Conservation (phyloP, 805 yeast species). For the Lipomyces japonicus region DNA sequence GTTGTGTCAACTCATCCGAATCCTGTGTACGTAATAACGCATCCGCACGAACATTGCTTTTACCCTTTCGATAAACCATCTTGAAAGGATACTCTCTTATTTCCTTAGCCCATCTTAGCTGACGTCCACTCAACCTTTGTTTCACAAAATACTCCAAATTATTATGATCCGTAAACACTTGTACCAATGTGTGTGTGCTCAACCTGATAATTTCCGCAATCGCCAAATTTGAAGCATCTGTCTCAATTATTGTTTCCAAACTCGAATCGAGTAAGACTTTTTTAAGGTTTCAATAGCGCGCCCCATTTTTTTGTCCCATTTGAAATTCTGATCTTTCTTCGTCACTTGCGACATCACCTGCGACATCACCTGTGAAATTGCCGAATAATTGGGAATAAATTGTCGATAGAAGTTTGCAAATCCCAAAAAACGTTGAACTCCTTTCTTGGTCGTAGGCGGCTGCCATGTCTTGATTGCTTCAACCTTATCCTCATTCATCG, state of each 20-base stretch:
- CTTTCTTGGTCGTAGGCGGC: slow-evolving; percentile 1
- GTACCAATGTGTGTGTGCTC: no score
- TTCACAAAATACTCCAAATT: no score
- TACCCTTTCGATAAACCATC: slow-evolving; percentile 6
- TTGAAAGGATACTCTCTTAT: slow-evolving; percentile 3
- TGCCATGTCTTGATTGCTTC: slow-evolving; percentile 15
- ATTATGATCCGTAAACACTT: no score
- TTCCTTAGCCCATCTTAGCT: slow-evolving; percentile 3
- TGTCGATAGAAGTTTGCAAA: slow-evolving; percentile 3
- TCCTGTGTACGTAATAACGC: no score
- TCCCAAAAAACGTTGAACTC: slow-evolving; percentile 8
- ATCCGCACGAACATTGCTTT: slow-evolving; percentile 5
- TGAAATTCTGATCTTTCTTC: neutral
- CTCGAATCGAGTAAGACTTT: no score
- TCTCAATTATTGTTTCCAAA: no score
- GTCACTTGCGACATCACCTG: slow-evolving; percentile 1
- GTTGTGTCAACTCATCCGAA: no score
- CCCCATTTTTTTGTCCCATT: neutral
- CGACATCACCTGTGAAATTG: neutral
- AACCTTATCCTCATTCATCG: neutral
- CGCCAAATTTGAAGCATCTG: no score
- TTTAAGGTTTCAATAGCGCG: no score
- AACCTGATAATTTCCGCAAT: no score
- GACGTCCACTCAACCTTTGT: no score
- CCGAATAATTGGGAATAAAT: slow-evolving; percentile 2